Evolutionary conservation across 2,329 filamentous ascomycete species (phyloP).

Genomic region (Aureobasidium mangrovei): DNA sequence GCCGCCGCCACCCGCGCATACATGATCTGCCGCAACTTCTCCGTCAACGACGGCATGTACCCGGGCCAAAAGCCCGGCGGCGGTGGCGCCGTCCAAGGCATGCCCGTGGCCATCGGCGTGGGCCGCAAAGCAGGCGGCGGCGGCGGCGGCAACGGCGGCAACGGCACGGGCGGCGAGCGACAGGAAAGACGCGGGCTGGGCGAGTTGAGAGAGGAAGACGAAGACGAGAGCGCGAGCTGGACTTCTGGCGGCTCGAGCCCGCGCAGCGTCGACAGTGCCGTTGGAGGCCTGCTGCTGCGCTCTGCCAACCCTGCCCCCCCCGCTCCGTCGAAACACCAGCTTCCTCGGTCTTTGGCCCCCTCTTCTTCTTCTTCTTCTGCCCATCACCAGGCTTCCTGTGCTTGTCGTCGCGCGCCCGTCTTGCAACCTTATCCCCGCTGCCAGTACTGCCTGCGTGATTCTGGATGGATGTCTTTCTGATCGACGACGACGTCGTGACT

Average conservation of each 20-base stretch:
- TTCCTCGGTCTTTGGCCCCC: background rate
- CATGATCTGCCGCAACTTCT: constrained; percentile 96
- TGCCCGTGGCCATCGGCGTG: constrained; percentile 56
- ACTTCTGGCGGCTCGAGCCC: constrained; percentile 3
- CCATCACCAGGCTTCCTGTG: background rate
- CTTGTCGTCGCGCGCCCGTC: background rate
- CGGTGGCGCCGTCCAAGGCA: constrained; percentile 40
- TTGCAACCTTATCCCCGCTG: constrained; percentile 2
- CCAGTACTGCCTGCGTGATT: constrained; percentile 4
- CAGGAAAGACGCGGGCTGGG: background rate
- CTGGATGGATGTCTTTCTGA: constrained; percentile 4
- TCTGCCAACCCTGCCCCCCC: background rate
- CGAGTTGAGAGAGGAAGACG: constrained; percentile 4
- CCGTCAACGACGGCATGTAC: constrained; percentile 88
- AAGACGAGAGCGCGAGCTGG: constrained; percentile 1
- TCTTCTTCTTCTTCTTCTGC: background rate
- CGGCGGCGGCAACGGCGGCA: background rate
- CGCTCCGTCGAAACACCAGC: background rate
- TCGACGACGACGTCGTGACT: too few relatives aligned
- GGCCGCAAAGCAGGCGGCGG: constrained; percentile 33
- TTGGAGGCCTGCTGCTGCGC: background rate
- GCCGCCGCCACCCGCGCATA: constrained; percentile 93
- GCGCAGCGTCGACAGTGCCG: constrained; percentile 6
- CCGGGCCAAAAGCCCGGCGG: constrained; percentile 47
- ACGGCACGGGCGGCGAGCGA: background rate